A percentile compares a stretch with the other conserved stretches of the same genome.
Evolutionary conservation across 1,284 basidiomycete genomes (phyloP).

Genomic region (Ceratobasidium papillatum): DNA sequence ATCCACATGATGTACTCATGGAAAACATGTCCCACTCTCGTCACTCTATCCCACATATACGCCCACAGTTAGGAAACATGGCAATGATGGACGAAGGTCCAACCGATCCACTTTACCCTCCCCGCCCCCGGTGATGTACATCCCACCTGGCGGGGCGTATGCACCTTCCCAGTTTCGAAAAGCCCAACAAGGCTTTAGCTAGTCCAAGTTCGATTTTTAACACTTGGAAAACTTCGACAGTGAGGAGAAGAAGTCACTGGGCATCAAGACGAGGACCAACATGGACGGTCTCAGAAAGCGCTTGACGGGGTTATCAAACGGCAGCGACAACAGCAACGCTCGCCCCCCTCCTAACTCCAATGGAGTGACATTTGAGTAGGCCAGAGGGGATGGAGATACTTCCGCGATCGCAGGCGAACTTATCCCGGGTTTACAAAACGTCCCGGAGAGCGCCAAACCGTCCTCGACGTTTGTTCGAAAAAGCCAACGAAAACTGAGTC

Average conservation of each 20-base stretch:
- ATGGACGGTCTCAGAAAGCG: slow-evolving; percentile 15
- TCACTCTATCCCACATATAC: slow-evolving; percentile 7
- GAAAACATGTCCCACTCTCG: slow-evolving; percentile 1
- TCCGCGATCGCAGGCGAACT: slow-evolving; percentile 39
- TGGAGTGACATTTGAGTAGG: slow-evolving; percentile 31
- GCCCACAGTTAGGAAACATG: slow-evolving; percentile 41
- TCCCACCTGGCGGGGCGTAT: slow-evolving; percentile 50
- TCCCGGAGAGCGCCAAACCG: slow-evolving; percentile 47
- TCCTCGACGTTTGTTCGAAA: slow-evolving; percentile 54
- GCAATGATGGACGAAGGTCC: not conserved
- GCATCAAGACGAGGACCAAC: slow-evolving; percentile 59
- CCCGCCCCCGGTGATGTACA: not conserved
- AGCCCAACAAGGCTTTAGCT: slow-evolving; percentile 53
- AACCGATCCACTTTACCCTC: not conserved
- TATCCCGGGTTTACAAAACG: slow-evolving; percentile 42
- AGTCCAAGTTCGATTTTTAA: slow-evolving; percentile 75
- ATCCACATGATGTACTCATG: slow-evolving; percentile 37
- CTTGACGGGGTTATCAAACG: slow-evolving; percentile 47
- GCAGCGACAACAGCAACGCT: not conserved
- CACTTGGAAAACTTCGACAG: slow-evolving; percentile 83
- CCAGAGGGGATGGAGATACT: slow-evolving; percentile 8
- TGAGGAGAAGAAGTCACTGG: slow-evolving; percentile 67
- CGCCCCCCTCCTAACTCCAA: not conserved
- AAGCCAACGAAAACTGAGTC: slow-evolving; percentile 84
- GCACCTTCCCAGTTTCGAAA: slow-evolving; percentile 67